Evolutionary conservation across 1,284 basidiomycete genomes (phyloP).

Genomic region (Prillingera fragicola): DNA sequence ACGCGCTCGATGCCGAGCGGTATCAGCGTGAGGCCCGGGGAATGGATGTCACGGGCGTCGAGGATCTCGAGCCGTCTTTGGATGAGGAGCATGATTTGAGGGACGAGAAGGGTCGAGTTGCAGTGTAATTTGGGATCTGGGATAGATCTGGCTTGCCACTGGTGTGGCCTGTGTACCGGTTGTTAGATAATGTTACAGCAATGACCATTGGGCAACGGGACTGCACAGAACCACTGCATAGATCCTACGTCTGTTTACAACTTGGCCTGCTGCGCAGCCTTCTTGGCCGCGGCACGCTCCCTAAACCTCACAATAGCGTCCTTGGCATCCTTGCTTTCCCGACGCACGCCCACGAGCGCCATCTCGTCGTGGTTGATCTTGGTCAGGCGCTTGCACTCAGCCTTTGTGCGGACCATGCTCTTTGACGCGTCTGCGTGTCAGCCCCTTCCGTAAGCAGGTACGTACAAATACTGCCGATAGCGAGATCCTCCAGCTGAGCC

Average conservation of each 20-base stretch:
- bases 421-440: conserved; percentile 12
- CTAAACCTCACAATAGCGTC: conserved; percentile 10
- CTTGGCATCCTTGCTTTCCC: conserved; percentile 8
- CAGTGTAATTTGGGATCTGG: no score
- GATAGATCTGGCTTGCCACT: no score
- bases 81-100: no score
- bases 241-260: no score
- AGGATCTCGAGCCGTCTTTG: conserved; percentile 13
- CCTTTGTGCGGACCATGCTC: conserved; percentile 6
- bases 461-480: conserved; percentile 8
- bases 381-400: conserved; percentile 4
- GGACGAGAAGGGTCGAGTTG: no score
- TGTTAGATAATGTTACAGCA: no score
- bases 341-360: conserved; percentile 6
- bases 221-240: no score
- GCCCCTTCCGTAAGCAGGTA: neutral
- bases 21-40: conserved; percentile 7
- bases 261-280: conserved; percentile 10
- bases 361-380: conserved; percentile 14
- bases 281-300: conserved; percentile 6
- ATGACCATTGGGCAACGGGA: no score
- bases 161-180: no score
- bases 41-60: conserved; percentile 9
- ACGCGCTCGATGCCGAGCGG: conserved; percentile 26
- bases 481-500: conserved; percentile 11